Evolutionary conservation across 2,329 filamentous ascomycete genomes (phyloP), one percentile per base, ranked within the genome.

Genomic region (Clonostachys chloroleuca): DNA sequence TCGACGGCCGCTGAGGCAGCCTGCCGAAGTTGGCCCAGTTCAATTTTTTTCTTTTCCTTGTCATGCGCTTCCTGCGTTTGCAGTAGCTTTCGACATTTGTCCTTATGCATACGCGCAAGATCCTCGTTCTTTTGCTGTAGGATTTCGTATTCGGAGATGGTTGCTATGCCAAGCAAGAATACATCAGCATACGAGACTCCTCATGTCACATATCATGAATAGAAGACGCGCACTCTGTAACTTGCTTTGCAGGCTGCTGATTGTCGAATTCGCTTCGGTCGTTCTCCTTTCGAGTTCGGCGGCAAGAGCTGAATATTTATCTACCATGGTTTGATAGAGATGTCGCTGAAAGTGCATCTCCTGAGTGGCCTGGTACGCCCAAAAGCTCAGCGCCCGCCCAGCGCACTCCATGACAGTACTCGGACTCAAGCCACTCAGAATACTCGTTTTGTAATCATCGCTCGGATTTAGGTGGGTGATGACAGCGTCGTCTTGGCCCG

Each of bases 371-470:
- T 96, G 91, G 57, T 95, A 96, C 33, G 82, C 84, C 86, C 90
- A 95, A 61, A 96, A 96, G 34, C 79, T 81, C 53, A 96, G 66
- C 2, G 86, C 90, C 54, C 88, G 78, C 6, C 86, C 83, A 18
- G 89, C 87, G 64, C 90, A 95, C 56, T 96, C 92, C 78, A 95
- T 90, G 52, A 96, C 87, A 33, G 85, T 75, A 34, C 78, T 84
- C 1, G 92, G 92, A 50, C 83, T 88, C 1, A 96, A 69, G 0
- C 92, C 92, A 58, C 88, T 90, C 12, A 96, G 73, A 1, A 95
- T 80, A 50, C 85, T 92, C 0, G 88, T 90, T 65, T 95, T 95
- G 73, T 94, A 95, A 54, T 95, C 90, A 58, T 96, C 92, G 0
- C 83, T 84, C 0, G 90, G 90, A 50, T 85, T 87, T 39, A 96